These are phyloP conservation scores for Coffea canephora DNA, from an alignment of 257 asterid species.

Conservation along the genomic window DNA sequence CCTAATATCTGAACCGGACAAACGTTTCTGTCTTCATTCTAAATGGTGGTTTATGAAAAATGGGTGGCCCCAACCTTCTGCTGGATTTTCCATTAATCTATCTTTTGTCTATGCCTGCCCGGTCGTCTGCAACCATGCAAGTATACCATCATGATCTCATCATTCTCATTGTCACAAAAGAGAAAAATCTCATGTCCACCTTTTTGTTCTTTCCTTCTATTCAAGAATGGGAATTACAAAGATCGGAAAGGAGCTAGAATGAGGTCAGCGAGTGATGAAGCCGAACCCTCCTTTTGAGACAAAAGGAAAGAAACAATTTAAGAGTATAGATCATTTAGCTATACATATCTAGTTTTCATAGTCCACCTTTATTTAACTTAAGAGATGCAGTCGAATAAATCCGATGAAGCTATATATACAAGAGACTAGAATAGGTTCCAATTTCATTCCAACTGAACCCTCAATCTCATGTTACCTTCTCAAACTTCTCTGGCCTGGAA, in stretches of 20 bases:
- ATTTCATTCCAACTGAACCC: background rate
- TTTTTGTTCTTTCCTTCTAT: background rate
- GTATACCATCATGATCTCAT: slow-evolving; percentile 20
- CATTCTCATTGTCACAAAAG: slow-evolving; percentile 19
- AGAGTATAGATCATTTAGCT: background rate
- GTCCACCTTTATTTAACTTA: background rate
- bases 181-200: background rate
- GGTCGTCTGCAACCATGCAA: slow-evolving; percentile 16
- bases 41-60: slow-evolving; percentile 18
- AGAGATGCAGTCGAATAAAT: background rate
- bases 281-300: no score
- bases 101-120: slow-evolving; percentile 23
- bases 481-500: background rate
- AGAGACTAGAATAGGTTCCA: background rate
- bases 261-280: background rate
- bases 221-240: background rate
- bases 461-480: background rate
- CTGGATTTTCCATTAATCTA: background rate
- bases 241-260: background rate
- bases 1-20: slow-evolving; percentile 3
- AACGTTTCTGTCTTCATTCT: slow-evolving; percentile 21
- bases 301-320: no score
- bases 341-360: background rate
- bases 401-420: background rate
- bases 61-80: slow-evolving; percentile 19